phyloP scores from a whole-genome alignment of 805 yeast genomes.

The Saccharomyces paradoxus region DNA sequence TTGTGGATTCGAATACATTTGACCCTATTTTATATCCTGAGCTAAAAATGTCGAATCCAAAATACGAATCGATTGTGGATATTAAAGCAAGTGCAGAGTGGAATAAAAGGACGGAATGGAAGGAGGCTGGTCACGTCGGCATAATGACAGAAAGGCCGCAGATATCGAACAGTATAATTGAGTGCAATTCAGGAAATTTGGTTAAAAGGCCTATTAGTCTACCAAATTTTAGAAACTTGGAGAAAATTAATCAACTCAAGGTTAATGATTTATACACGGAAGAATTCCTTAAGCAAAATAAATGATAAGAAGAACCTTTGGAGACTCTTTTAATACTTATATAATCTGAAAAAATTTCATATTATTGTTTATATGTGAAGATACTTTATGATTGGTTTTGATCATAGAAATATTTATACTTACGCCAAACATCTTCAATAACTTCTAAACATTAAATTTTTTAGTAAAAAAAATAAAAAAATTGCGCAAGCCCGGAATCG shows the following conservation, averaged over 20 bases:
- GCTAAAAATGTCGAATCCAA: constrained; percentile 27
- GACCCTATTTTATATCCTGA: constrained; percentile 26
- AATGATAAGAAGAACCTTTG: background rate
- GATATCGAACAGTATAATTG: constrained; percentile 32
- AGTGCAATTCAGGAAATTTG: constrained; percentile 15
- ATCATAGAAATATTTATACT: no score
- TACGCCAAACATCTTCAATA: background rate
- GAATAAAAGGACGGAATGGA: constrained; percentile 20
- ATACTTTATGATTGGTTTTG: background rate
- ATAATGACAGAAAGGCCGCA: constrained; percentile 37
- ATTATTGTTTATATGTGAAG: background rate
- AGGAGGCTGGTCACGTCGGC: constrained; percentile 33
- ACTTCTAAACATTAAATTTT: background rate
- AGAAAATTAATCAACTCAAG: constrained; percentile 45
- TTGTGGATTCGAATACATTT: background rate
- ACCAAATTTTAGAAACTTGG: constrained; percentile 59
- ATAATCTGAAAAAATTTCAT: background rate
- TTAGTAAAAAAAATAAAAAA: background rate
- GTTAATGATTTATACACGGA: constrained; percentile 8
- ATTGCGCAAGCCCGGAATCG: background rate
- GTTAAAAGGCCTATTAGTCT: constrained; percentile 26
- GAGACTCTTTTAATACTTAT: background rate
- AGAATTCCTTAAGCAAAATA: constrained; percentile 1
- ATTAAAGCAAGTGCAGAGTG: constrained; percentile 8
- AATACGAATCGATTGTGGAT: constrained; percentile 15